Conservation (phyloP, 768 basidiomycete species). For the Paxillus involutus region DNA sequence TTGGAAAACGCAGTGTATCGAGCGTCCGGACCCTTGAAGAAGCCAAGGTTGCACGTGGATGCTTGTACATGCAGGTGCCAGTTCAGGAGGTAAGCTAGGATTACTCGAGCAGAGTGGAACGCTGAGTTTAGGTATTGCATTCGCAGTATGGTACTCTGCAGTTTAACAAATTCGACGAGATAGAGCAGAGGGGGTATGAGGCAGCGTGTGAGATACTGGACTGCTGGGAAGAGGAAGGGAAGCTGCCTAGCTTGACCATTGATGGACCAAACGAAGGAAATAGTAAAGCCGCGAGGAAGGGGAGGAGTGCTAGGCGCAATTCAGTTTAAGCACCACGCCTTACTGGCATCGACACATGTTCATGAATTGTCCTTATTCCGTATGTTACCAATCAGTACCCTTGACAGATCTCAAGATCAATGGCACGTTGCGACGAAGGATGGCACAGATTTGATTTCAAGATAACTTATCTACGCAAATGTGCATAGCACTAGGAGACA, state of each 20-base stretch:
- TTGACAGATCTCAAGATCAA: not conserved
- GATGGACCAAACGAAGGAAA: conserved; percentile 49
- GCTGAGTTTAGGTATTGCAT: conserved; percentile 1
- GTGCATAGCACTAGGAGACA: conserved; percentile 10
- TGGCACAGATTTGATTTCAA: conserved; percentile 9
- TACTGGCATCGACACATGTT: not conserved
- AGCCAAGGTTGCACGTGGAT: conserved; percentile 87
- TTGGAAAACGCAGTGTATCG: conserved; percentile 65
- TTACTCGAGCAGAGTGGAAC: not conserved
- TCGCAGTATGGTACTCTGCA: conserved; percentile 86
- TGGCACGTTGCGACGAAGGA: not conserved
- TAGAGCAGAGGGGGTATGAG: conserved; percentile 77
- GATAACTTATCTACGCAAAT: conserved; percentile 18
- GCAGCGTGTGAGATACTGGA: conserved; percentile 70
- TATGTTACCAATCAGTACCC: not conserved
- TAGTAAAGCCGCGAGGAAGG: conserved; percentile 56
- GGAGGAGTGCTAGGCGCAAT: conserved; percentile 75
- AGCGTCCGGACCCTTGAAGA: conserved; percentile 94
- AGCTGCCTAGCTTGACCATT: conserved; percentile 73
- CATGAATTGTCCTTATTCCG: not conserved
- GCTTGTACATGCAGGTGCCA: conserved; percentile 92
- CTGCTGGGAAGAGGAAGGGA: conserved; percentile 81
- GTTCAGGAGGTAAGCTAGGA: conserved; percentile 72
- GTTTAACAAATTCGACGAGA: conserved; percentile 86
- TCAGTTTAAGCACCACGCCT: conserved; percentile 42